phyloP scores from a whole-genome alignment of 2,329 filamentous ascomycete genomes.

The Sclerotinia sclerotiorum region DNA sequence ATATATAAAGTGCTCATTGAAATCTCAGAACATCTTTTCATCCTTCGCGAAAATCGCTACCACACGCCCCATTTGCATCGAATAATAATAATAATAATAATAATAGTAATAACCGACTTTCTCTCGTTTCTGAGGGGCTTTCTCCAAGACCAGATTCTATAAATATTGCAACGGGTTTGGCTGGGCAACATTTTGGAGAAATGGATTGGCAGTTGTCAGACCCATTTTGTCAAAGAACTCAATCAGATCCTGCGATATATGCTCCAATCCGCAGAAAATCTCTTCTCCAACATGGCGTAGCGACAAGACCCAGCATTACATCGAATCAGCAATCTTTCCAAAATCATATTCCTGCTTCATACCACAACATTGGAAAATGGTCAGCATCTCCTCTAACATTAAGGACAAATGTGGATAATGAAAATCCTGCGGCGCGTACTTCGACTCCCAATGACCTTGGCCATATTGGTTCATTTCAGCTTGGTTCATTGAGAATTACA shows the following conservation, averaged over 20 bases:
- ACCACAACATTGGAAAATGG: constrained; percentile 18
- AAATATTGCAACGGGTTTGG: constrained; percentile 14
- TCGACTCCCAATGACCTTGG: constrained; percentile 53
- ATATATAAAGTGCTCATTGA: constrained; percentile 4
- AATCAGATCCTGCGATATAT: constrained; percentile 34
- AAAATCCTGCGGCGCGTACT: constrained; percentile 29
- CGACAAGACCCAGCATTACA: constrained; percentile 34
- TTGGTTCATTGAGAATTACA: constrained; percentile 61
- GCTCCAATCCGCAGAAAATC: constrained; percentile 38
- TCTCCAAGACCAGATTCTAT: constrained; percentile 27
- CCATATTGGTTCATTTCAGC: constrained; percentile 61
- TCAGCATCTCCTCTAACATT: constrained; percentile 15
- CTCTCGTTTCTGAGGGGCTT: constrained; percentile 34
- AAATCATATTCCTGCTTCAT: constrained; percentile 21
- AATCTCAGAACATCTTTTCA: constrained; percentile 10
- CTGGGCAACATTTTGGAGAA: constrained; percentile 18
- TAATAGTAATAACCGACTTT: constrained; percentile 32
- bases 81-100: constrained; percentile 24
- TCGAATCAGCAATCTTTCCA: constrained; percentile 17
- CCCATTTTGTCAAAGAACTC: constrained; percentile 25
- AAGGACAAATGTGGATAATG: constrained; percentile 15
- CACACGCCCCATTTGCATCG: constrained; percentile 28
- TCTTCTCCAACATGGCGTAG: constrained; percentile 39
- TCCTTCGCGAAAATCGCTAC: constrained; percentile 32
- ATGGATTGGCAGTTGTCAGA: constrained; percentile 21